These are phyloP conservation scores for Quercus tomentella DNA, from an alignment of 331 rosid genomes.

Conservation along the genomic window DNA sequence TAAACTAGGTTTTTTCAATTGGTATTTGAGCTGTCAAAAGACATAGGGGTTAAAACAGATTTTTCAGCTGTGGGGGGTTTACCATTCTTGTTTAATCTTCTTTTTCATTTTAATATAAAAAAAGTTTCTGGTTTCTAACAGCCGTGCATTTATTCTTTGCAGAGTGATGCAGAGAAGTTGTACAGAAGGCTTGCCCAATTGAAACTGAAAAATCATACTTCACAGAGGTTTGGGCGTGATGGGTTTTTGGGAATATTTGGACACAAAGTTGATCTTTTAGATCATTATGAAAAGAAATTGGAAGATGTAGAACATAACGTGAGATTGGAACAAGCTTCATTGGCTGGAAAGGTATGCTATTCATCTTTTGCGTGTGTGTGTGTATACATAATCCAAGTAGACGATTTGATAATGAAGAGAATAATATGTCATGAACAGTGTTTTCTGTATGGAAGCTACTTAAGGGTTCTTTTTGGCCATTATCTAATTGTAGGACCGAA, in stretches of 20 bases:
- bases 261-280: constrained; percentile 40
- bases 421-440: not conserved
- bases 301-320: constrained; percentile 57
- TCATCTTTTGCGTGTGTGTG: too few relatives aligned
- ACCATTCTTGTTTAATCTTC: not conserved
- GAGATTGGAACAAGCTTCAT: constrained; percentile 62
- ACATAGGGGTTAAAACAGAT: too few relatives aligned
- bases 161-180: constrained; percentile 65
- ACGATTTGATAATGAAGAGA: not conserved
- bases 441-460: not conserved
- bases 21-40: too few relatives aligned
- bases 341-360: constrained; percentile 48
- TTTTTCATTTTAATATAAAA: not conserved
- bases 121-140: not conserved
- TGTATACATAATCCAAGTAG: too few relatives aligned
- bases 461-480: not conserved
- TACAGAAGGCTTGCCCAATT: constrained; percentile 46
- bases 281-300: constrained; percentile 57
- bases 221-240: constrained; percentile 39
- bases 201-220: constrained; percentile 26
- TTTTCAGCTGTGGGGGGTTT: not conserved
- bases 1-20: too few relatives aligned
- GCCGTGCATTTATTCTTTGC: constrained; percentile 18
- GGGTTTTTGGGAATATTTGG: constrained; percentile 69
- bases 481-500: not conserved